Evolutionary conservation across 257 asterid species (phyloP).

Genomic region (Anisodus tanguticus): DNA sequence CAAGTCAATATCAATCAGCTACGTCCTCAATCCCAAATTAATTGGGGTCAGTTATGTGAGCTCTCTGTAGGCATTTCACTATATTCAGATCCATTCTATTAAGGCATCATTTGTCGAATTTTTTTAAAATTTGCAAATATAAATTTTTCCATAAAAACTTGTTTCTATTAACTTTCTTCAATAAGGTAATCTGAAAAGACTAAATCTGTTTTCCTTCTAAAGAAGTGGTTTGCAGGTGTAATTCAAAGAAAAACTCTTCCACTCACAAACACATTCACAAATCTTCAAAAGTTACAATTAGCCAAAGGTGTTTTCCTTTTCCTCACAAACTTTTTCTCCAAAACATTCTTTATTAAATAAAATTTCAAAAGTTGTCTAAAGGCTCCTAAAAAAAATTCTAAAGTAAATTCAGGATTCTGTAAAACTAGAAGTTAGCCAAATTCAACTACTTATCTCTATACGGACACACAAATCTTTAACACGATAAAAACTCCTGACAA

Average conservation of each 20-base stretch:
- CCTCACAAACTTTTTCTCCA: not conserved
- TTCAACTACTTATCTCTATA: not conserved
- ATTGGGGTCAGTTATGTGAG: not conserved
- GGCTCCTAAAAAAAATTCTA: not conserved
- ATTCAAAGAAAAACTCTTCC: not conserved
- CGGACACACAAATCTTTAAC: not conserved
- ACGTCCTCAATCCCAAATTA: not conserved
- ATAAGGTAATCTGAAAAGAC: too few species aligned
- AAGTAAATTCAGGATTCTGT: not conserved
- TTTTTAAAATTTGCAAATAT: too few species aligned
- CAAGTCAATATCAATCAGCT: not conserved
- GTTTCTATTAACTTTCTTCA: not conserved
- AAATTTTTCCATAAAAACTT: not conserved
- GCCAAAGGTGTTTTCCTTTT: not conserved
- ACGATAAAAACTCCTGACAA: not conserved
- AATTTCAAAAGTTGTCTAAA: not conserved
- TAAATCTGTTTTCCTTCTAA: not conserved
- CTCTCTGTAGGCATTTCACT: not conserved
- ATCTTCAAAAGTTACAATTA: not conserved
- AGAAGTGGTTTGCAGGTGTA: not conserved
- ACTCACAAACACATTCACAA: not conserved
- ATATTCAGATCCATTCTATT: not conserved
- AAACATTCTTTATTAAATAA: not conserved
- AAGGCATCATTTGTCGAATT: not conserved
- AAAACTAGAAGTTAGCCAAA: not conserved